phyloP scores from a whole-genome alignment of 192 early-diverging fungal genomes.

The Coemansia sp. region DNA sequence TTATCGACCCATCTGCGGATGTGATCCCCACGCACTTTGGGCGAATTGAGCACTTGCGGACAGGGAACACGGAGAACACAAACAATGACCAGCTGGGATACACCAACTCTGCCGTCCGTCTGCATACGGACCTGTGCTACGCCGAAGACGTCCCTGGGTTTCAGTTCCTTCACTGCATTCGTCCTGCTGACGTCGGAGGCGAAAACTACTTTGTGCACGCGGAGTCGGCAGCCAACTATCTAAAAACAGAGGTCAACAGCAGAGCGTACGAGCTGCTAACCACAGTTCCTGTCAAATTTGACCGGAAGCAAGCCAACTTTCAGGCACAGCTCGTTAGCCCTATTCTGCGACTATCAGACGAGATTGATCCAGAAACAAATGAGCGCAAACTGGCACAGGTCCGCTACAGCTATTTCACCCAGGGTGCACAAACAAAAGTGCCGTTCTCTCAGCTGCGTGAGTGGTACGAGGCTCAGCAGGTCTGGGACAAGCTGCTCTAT shows the following conservation, averaged over 20 bases:
- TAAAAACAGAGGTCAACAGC: conserved; percentile 49
- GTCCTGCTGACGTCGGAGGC: conserved; percentile 50
- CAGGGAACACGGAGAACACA: conserved; percentile 48
- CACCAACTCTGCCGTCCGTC: conserved; percentile 49
- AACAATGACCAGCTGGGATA: conserved; percentile 58
- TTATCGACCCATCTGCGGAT: conserved; percentile 46
- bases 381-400: conserved; percentile 43
- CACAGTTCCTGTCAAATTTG: conserved; percentile 50
- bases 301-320: conserved; percentile 54
- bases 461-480: conserved; percentile 52
- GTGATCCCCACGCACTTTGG: conserved; percentile 56
- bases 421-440: conserved; percentile 42
- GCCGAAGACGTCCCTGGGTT: conserved; percentile 44
- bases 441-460: conserved; percentile 51
- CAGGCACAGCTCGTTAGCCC: conserved; percentile 40
- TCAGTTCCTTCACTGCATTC: conserved; percentile 57
- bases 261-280: conserved; percentile 55
- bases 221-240: conserved; percentile 54
- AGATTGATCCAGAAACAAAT: conserved; percentile 16
- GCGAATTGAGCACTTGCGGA: conserved; percentile 55
- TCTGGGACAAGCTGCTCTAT: conserved; percentile 52
- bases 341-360: conserved; percentile 41
- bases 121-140: conserved; percentile 54
- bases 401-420: conserved; percentile 56
- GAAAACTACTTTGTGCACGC: conserved; percentile 57